Base-by-base conservation (phyloP, 2,329 filamentous ascomycete species). In the Phialemonium atrogriseum region DNA sequence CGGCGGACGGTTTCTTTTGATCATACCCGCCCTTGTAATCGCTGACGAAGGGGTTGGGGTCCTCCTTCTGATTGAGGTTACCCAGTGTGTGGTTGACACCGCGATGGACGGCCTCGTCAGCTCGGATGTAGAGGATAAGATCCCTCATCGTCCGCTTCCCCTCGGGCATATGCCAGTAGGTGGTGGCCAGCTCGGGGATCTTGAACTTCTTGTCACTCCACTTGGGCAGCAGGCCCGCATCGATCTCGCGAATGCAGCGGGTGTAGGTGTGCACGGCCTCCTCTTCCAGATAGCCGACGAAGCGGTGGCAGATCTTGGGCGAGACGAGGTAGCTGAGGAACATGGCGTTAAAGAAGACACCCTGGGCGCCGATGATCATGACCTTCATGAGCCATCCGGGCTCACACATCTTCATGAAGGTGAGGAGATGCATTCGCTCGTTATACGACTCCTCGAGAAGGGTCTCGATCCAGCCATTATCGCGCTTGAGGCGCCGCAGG, bases 211-310 rank as follows among this genome's bases (percentile, higher is more conserved):
- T 59, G 38, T 75, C 68, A 16, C 74, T 66, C 88, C 91, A 98
- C 46, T 77, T 77, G 1, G 88, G 87, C 10, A 95, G 64, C 36
- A 76, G 73, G n/a, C 89, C 89, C 3, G 72, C 69, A 36, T 96
- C 88, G 15, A 98, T 73, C 50, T 96, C 91, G 43, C 77, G 68
- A 47, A 96, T 83, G 38, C 86, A 84, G 30, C 87, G 78, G 1
- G 86, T 91, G 63, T 98, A 98, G 0, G 91, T 98, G 51, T 94
- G 73, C 2, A 96, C 89, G 7, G 91, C 91, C 58, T 98, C 91
- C 56, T 98, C 91, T 58, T 98, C 91, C 10, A 98, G 76, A 48
- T 96, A 96, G 2, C 88, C 91, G 32, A 96, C 88, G 56, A 98
- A 96, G 26, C 91, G 81, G 58, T 98, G 91, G 50, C 84, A 89